A percentile compares a stretch with the other conserved stretches of the same genome.
Conservation (phyloP, 1,284 basidiomycete species). For the Irpex lacteus region DNA sequence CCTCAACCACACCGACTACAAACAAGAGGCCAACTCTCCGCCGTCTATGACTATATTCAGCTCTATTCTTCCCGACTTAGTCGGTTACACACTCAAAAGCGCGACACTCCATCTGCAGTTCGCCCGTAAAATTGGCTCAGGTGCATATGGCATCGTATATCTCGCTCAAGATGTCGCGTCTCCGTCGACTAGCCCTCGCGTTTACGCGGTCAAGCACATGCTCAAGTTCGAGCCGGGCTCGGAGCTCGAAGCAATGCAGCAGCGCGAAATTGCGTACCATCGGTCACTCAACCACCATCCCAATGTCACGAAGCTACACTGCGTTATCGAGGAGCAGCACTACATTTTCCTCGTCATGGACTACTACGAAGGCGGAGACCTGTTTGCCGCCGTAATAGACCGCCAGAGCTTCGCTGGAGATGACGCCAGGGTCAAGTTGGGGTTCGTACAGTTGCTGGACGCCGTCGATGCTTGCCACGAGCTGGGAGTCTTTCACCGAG, state of each 20-base stretch:
- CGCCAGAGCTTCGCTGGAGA: slow-evolving; percentile 45
- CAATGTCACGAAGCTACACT: slow-evolving; percentile 56
- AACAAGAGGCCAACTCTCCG: neutral
- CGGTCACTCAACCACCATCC: slow-evolving; percentile 52
- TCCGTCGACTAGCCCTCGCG: slow-evolving; percentile 18
- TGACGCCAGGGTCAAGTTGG: slow-evolving; percentile 43
- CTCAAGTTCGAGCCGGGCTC: slow-evolving; percentile 57
- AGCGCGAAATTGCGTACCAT: slow-evolving; percentile 40
- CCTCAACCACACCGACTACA: no score
- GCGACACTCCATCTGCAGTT: slow-evolving; percentile 32
- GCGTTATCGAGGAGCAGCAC: slow-evolving; percentile 53
- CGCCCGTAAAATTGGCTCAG: slow-evolving; percentile 53
- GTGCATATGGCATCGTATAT: slow-evolving; percentile 71
- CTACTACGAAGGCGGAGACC: slow-evolving; percentile 60
- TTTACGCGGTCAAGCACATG: slow-evolving; percentile 64
- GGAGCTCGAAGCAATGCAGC: slow-evolving; percentile 40
- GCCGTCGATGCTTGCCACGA: slow-evolving; percentile 60
- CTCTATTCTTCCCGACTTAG: slow-evolving; percentile 26
- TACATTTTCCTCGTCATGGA: slow-evolving; percentile 62
- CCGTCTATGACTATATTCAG: slow-evolving; percentile 25
- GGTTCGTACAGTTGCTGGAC: slow-evolving; percentile 60
- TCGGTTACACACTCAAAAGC: slow-evolving; percentile 20
- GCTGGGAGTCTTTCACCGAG: slow-evolving; percentile 63
- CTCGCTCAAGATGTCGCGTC: slow-evolving; percentile 42
- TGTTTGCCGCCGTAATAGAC: slow-evolving; percentile 63